Conservation (phyloP, 1,284 basidiomycete genomes). For the Anthracocystis walkeri region DNA sequence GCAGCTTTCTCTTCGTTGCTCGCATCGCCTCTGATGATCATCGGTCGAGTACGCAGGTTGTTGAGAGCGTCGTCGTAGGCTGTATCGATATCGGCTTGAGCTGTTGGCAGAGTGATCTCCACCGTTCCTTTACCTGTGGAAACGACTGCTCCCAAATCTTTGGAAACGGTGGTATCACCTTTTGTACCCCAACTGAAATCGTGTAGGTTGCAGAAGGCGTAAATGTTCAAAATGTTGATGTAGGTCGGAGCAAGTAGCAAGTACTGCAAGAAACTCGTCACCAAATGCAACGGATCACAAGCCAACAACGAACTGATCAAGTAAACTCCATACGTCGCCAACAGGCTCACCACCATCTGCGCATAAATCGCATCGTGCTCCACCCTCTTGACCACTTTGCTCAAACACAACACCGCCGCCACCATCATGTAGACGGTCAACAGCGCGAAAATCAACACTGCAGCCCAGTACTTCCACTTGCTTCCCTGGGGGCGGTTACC, state of each 20-base stretch:
- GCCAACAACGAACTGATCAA: slow-evolving; percentile 78
- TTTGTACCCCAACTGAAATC: slow-evolving; percentile 71
- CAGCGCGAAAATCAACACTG: slow-evolving; percentile 80
- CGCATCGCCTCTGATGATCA: slow-evolving; percentile 68
- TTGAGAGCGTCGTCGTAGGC: slow-evolving; percentile 89
- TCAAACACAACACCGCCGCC: slow-evolving; percentile 62
- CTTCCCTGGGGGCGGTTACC: slow-evolving; percentile 94
- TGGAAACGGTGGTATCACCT: slow-evolving; percentile 62
- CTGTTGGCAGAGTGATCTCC: slow-evolving; percentile 87
- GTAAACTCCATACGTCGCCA: slow-evolving; percentile 81
- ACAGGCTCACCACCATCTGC: slow-evolving; percentile 84
- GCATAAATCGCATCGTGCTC: slow-evolving; percentile 76
- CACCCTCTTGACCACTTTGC: slow-evolving; percentile 51
- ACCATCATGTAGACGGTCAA: slow-evolving; percentile 83
- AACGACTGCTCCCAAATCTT: slow-evolving; percentile 67
- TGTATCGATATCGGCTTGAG: slow-evolving; percentile 86
- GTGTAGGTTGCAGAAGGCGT: slow-evolving; percentile 65
- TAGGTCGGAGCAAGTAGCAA: slow-evolving; percentile 91
- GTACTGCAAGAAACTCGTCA: slow-evolving; percentile 95
- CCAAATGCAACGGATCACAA: slow-evolving; percentile 88
- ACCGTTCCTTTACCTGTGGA: slow-evolving; percentile 73
- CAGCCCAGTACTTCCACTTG: slow-evolving; percentile 85
- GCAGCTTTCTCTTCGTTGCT: slow-evolving; percentile 63
- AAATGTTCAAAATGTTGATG: slow-evolving; percentile 77
- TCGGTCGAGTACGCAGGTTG: slow-evolving; percentile 79